Conservation (phyloP, 1,139 yeast genomes). For the Kodamaea suecica region DNA sequence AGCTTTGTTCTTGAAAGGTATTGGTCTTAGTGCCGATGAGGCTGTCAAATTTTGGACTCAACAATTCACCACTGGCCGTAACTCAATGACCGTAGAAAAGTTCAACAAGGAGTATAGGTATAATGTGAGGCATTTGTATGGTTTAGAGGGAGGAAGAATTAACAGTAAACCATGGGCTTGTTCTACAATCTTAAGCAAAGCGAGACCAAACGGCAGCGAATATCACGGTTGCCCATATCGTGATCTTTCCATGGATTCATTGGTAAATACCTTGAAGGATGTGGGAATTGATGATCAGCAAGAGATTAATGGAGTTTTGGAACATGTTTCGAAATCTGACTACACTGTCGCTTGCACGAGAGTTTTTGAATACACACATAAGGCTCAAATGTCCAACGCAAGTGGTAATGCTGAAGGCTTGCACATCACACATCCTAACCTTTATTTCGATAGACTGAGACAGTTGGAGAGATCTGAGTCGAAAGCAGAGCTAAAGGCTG, state of each 20-base stretch:
- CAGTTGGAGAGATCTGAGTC: constrained; percentile 30
- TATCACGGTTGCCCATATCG: constrained; percentile 93
- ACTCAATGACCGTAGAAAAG: constrained; percentile 58
- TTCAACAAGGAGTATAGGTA: constrained; percentile 87
- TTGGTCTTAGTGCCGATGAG: constrained; percentile 84
- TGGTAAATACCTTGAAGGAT: constrained; percentile 51
- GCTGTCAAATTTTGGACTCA: constrained; percentile 81
- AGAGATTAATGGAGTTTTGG: constrained; percentile 60
- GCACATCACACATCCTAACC: constrained; percentile 80
- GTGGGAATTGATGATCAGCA: constrained; percentile 71
- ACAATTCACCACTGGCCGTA: constrained; percentile 59
- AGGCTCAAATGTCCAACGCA: constrained; percentile 35
- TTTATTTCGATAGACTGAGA: constrained; percentile 76
- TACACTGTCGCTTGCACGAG: constrained; percentile 87
- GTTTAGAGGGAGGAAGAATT: constrained; percentile 84
- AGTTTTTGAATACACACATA: constrained; percentile 80
- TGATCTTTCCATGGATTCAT: constrained; percentile 61
- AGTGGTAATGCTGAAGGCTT: constrained; percentile 38
- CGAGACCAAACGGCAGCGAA: constrained; percentile 69
- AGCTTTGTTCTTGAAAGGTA: constrained; percentile 80
- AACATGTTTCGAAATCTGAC: constrained; percentile 61
- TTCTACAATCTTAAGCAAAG: constrained; percentile 67
- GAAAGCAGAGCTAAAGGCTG: not conserved
- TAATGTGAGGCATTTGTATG: constrained; percentile 84
- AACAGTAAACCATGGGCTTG: constrained; percentile 88